Base-by-base conservation (phyloP, 2,329 filamentous ascomycete genomes). In the Aspergillus sp. region DNA sequence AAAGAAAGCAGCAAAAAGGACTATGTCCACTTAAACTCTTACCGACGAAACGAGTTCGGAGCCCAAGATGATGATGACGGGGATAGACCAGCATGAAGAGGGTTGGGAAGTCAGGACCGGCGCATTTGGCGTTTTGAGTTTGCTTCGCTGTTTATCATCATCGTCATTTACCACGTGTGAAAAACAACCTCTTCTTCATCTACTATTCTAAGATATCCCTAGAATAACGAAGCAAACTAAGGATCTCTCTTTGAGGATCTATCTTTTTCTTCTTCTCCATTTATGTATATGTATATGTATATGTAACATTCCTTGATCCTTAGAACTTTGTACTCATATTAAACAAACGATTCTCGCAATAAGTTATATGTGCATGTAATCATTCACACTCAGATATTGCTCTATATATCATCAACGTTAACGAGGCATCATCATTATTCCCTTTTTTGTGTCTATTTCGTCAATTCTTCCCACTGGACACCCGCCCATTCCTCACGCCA, bases 401-500 rank as follows among this genome's bases (percentile, higher is more conserved):
- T 57, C 51, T 63, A 56, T 56, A 36, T 36, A 56, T 65, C 63
- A 64, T 66, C 57, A 66, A 63, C 59, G 60, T 66, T 55, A 65
- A 55, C 52, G 9, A 54, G n/a, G 18, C 22, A 20, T 24, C 55
- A 51, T 58, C 55, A 62, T 29, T 57, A 61, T 57, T 42, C 56
- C 39, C 9, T 22, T 49, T 31, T 26, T 6, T 32, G 6, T 29
- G 11, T 57, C 50, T 63, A 65, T 59, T 67, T 65, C 58, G 65
- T 63, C 12, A 58, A 50, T 76, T 97, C 93, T 77, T 99, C 95
- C 95, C 94, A 99, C 77, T 99, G 95, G 64, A 98, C 95, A 6
- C 94, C 95, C n/a, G 85, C 87, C 94, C 95, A 99, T 77, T 99
- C 95, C 80, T 98, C 95, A 18, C 92, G 70, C 77, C 96, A 98